Evolutionary conservation across 2,329 filamentous ascomycete species (phyloP).

Genomic region (Talaromyces verruculosus): DNA sequence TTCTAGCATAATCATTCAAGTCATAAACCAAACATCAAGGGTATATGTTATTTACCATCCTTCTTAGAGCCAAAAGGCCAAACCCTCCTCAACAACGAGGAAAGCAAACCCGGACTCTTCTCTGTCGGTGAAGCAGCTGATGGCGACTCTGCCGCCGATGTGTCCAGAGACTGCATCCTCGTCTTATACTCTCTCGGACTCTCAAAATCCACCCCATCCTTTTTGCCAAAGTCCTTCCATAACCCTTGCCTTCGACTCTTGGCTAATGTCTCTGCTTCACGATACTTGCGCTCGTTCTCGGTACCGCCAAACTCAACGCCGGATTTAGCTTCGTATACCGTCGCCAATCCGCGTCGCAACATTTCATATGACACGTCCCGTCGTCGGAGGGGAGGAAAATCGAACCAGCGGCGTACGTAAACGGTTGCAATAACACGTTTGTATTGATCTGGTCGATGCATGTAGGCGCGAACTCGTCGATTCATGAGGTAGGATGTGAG

Average conservation of each 20-base stretch:
- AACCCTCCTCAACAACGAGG: background rate
- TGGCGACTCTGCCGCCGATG: background rate
- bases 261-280: slow-evolving; percentile 54
- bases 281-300: slow-evolving; percentile 52
- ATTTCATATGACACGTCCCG: slow-evolving; percentile 87
- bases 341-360: slow-evolving; percentile 80
- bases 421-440: slow-evolving; percentile 86
- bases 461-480: slow-evolving; percentile 73
- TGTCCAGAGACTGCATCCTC: slow-evolving; percentile 45
- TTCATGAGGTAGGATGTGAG: slow-evolving; percentile 70
- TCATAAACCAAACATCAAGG: slow-evolving; percentile 5
- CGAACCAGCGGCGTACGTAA: slow-evolving; percentile 60
- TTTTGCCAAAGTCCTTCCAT: slow-evolving; percentile 64
- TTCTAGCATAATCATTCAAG: background rate
- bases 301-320: slow-evolving; percentile 83
- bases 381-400: slow-evolving; percentile 53
- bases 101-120: slow-evolving; percentile 10
- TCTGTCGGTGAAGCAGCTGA: background rate
- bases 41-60: slow-evolving; percentile 11
- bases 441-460: slow-evolving; percentile 88
- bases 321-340: slow-evolving; percentile 87
- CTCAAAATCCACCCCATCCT: slow-evolving; percentile 60
- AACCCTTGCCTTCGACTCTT: slow-evolving; percentile 67
- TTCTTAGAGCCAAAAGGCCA: slow-evolving; percentile 10
- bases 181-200: slow-evolving; percentile 87